Evolutionary conservation across 139 green algal genomes (phyloP).

Genomic region (Chlamydomonas urium): DNA sequence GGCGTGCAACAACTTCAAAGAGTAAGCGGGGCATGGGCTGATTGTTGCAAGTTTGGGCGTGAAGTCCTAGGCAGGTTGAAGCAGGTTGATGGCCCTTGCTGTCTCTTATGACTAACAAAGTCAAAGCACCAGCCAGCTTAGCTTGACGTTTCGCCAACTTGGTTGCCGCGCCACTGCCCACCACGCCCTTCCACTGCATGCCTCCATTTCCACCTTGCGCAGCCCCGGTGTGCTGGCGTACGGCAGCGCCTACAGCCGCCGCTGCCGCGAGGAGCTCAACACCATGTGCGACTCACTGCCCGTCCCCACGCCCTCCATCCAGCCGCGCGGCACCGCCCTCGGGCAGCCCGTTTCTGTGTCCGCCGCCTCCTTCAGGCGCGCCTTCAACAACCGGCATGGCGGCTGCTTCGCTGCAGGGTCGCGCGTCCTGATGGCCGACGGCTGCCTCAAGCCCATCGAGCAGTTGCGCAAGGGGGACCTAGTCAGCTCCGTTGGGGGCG

Average conservation of each 20-base stretch:
- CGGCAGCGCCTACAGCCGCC: not conserved
- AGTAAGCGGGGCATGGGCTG: too few species aligned
- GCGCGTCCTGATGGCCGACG: not conserved
- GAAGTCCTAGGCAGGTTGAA: too few species aligned
- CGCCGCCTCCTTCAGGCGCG: not conserved
- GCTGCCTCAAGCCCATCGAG: not conserved
- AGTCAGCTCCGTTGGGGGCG: not conserved
- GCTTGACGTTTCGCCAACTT: too few species aligned
- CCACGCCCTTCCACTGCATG: too few species aligned
- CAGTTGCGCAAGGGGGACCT: not conserved
- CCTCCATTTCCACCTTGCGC: too few species aligned
- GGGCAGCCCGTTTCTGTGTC: not conserved
- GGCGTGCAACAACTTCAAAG: conserved; percentile 16
- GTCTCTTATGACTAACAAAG: too few species aligned
- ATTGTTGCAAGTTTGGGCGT: too few species aligned
- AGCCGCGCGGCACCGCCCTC: not conserved
- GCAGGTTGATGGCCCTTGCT: too few species aligned
- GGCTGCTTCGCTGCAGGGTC: not conserved
- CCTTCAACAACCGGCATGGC: conserved; percentile 7
- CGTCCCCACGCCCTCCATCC: not conserved
- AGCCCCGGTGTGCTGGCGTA: conserved; percentile 7
- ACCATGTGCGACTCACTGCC: conserved; percentile 7
- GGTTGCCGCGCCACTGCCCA: too few species aligned
- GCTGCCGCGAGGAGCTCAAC: conserved; percentile 4
- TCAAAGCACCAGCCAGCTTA: too few species aligned